Evolutionary conservation across 495 filamentous ascomycete species (phyloP), one percentile per base, ranked within the genome.

Genomic region (Podospora australis): DNA sequence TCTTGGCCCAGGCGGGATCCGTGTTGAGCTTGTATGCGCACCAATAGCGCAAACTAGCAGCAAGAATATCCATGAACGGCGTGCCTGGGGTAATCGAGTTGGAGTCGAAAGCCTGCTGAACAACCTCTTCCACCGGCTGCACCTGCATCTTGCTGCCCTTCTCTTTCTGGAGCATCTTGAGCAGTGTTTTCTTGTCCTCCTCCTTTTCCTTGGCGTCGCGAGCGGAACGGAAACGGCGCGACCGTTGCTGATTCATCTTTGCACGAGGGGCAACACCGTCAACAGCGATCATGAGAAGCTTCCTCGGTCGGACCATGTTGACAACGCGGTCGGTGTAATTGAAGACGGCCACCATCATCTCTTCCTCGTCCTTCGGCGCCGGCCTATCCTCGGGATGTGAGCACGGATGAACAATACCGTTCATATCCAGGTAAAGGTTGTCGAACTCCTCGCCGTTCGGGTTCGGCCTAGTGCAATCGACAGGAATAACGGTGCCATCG

Each of bases 311-410:
- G 52, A 91, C 90, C 91, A 97, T 97, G 64, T 95, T 95, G 52
- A 99, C 87, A 23, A 99, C 91, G 39, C 92, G 83, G 56, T 99
- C 90, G 11, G 94, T 99, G 67, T 97, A 97, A 58, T 86, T 86
- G 73, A 97, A 97, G 50, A 97, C 81, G 59, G 90, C 94, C 52
- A 95, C 48, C 92, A 99, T 99, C 94, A 99, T 99, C 68, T 96
- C 92, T 66, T 92, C 87, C 72, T 99, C 92, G 34, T 88, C 90
- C 58, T 84, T 84, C 22, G 92, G 92, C 4, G 92, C 78, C 3
- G 92, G 88, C 50, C 78, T 83, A 54, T 96, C 91, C 67, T 99
- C 92, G 2, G 92, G 92, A 69, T 99, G 92, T 4, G 90, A 95
- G 71, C 92, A 99, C 2, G 94, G 94, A 78, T 99, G 92, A 36